Conservation (phyloP, 352 stramenopile species). For the Globisporangium rhizosaccharum region DNA sequence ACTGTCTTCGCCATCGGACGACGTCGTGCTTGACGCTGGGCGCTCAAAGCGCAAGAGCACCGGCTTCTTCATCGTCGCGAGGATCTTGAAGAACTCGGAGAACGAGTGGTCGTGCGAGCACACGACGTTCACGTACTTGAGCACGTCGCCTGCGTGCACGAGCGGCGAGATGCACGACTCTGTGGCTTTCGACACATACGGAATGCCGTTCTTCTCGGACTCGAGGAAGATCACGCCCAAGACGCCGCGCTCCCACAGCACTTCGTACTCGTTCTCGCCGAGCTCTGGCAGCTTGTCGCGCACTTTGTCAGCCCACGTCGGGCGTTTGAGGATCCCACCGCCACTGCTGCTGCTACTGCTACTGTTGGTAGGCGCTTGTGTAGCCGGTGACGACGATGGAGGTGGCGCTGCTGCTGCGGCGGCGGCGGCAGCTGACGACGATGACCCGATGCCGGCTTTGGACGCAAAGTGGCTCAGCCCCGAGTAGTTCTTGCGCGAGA, state of each 20-base stretch:
- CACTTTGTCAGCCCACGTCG: constrained; percentile 77
- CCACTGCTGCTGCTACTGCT: constrained; percentile 9
- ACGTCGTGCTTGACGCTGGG: constrained; percentile 35
- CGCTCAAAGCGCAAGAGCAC: constrained; percentile 81
- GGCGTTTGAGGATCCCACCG: constrained; percentile 19
- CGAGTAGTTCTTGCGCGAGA: constrained; percentile 63
- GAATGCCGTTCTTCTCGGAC: constrained; percentile 79
- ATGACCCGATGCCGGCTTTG: constrained; percentile 33
- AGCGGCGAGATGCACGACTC: constrained; percentile 79
- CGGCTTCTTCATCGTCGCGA: constrained; percentile 88
- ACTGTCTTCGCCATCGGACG: constrained; percentile 41
- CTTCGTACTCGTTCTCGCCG: constrained; percentile 80
- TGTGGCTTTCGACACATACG: constrained; percentile 83
- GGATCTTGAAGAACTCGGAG: constrained; percentile 87
- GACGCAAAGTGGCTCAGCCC: constrained; percentile 33
- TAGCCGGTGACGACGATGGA: constrained; percentile 9
- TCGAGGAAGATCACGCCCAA: constrained; percentile 86
- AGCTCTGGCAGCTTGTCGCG: constrained; percentile 72
- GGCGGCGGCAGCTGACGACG: constrained; percentile 13
- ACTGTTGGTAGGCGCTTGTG: constrained; percentile 8
- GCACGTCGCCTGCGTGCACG: constrained; percentile 65
- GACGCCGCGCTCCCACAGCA: constrained; percentile 83
- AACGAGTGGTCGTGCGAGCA: constrained; percentile 85
- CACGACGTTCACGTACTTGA: constrained; percentile 85
- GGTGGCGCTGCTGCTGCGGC: constrained; percentile 8